Conservation (phyloP, 1,284 basidiomycete genomes). For the Boletus semigastroideus region DNA sequence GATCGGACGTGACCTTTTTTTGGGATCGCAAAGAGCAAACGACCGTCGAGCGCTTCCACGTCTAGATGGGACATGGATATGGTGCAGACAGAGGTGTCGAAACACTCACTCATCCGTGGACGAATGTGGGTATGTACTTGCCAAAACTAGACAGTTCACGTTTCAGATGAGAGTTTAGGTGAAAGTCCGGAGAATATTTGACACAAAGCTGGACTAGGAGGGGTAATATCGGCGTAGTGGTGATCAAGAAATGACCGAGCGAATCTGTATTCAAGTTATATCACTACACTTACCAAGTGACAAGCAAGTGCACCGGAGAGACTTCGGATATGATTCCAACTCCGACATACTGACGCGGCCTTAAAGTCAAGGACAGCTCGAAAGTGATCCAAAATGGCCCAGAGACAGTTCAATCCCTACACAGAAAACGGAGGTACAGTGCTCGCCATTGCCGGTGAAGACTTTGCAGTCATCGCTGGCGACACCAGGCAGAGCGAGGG, state of each 20-base stretch:
- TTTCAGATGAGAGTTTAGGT: background rate
- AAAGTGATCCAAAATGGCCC: slow-evolving; percentile 42
- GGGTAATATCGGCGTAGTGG: too few relatives aligned
- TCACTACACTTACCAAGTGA: too few relatives aligned
- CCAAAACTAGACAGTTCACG: background rate
- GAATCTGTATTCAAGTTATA: too few relatives aligned
- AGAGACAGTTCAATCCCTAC: slow-evolving; percentile 83
- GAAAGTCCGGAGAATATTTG: background rate
- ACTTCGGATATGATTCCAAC: background rate
- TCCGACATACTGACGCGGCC: slow-evolving; percentile 27
- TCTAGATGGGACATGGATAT: slow-evolving; percentile 34
- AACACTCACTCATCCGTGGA: slow-evolving; percentile 24
- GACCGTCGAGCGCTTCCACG: slow-evolving; percentile 51
- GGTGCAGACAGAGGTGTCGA: background rate
- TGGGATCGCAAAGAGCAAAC: slow-evolving; percentile 92
- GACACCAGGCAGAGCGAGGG: slow-evolving; percentile 95
- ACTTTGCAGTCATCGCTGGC: slow-evolving; percentile 91
- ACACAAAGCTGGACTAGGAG: too few relatives aligned
- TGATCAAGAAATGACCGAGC: too few relatives aligned
- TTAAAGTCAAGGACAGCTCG: too few relatives aligned
- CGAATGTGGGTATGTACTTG: background rate
- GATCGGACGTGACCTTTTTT: slow-evolving; percentile 78
- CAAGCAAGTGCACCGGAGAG: too few relatives aligned
- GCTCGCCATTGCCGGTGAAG: slow-evolving; percentile 88
- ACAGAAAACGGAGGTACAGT: slow-evolving; percentile 92